Evolutionary conservation across 164 flowering plant genomes (phyloP), one percentile per base, ranked within the genome.

Genomic region (Chloranthus sessilifolius): DNA sequence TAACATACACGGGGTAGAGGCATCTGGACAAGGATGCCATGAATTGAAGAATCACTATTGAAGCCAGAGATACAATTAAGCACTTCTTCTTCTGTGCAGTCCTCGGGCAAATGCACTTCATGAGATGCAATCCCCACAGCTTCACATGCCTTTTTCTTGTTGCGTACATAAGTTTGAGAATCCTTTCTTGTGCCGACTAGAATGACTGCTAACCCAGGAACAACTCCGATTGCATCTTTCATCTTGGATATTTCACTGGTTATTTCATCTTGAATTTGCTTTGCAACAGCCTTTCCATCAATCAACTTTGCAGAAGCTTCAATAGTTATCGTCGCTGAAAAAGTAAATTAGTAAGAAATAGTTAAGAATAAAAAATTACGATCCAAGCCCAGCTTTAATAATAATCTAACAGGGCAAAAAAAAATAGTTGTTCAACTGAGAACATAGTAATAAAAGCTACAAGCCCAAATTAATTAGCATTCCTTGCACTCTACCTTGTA

Each of bases 131-230:
- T 82, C 31, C 99, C 95, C 0, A 71, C 99, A n/a, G 77, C 54
- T 28, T 75, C 88, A 66, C 99, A 86, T 43, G 88, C 88, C 55
- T 81, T 86, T 44, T 79, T 86, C 77, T 94, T 94, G 64, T 80
- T 84, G 30, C 95, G 84, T 2, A 94, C 92, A 58, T 94, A 89
- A 21, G 88, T 86, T 28, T 88, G 86, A 50, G 99, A 89, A 59
- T 94, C 97, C 74, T 81, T 82, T 69, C 90, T 84, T 19, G 78
- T 77, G 19, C 97, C 99, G 50, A 94, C 96, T 31, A 94, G 73
- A 52, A 94, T 76, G 14, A 94, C 99, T 5, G 97, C 97, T 52
- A 94, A 58, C n/a, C 99, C 99, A 0, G 99, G 99, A 67, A 81
- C 83, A 51, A 75, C 49, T 14, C 95, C 92, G 28, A 64, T 66